Conservation (phyloP, 768 basidiomycete species). For the Boletus rubescentipes region DNA sequence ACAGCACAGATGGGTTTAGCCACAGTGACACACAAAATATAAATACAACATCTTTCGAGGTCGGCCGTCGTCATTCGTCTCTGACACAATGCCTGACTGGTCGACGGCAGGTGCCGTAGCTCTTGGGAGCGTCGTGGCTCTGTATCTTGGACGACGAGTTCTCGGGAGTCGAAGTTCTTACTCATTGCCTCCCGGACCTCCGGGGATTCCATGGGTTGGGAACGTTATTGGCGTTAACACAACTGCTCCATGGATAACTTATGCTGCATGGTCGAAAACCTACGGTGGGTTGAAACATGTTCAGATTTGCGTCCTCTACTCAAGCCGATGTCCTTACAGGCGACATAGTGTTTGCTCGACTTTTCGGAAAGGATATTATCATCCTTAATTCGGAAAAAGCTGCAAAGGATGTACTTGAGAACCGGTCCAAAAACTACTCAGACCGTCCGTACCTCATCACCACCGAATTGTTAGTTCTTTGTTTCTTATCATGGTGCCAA, state of each 20-base stretch:
- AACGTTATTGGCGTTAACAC: constrained; percentile 1
- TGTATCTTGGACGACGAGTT: not conserved
- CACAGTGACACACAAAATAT: not conserved
- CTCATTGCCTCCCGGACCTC: constrained; percentile 11
- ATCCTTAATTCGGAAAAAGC: constrained; percentile 11
- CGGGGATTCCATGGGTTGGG: constrained; percentile 5
- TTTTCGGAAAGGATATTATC: constrained; percentile 6
- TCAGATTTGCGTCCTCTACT: not conserved
- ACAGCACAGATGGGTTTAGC: no score
- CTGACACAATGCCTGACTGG: constrained; percentile 5
- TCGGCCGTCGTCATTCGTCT: not conserved
- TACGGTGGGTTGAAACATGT: not conserved
- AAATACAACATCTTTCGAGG: no score
- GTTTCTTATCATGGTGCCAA: not conserved
- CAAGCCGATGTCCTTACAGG: not conserved
- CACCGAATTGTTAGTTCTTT: not conserved
- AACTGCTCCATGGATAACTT: constrained; percentile 8
- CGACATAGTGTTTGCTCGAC: not conserved
- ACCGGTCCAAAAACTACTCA: constrained; percentile 4
- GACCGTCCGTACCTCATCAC: constrained; percentile 2
- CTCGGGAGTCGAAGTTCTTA: not conserved
- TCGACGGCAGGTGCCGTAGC: not conserved
- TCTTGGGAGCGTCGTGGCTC: not conserved
- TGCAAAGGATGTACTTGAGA: constrained; percentile 7
- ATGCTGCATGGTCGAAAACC: constrained; percentile 6